Percentiles rank a stretch among this genome's conserved stretches.
Conservation (phyloP, 345 rosid genomes). For the Raphanus sativus region DNA sequence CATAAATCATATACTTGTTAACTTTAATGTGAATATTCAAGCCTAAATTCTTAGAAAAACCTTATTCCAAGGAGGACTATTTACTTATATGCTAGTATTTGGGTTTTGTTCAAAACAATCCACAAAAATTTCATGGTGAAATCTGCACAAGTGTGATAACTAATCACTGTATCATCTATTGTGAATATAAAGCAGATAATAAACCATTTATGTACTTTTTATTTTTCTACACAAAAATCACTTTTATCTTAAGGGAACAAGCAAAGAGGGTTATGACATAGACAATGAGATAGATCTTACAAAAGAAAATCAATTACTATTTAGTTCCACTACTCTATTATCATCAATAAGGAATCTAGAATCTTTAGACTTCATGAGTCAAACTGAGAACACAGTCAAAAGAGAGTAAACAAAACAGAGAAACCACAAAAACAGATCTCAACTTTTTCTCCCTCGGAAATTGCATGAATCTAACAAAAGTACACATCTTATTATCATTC, state of each 20-base stretch:
- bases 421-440: constrained; percentile 31
- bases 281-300: background rate
- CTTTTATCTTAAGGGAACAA: background rate
- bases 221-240: background rate
- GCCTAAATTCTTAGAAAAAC: background rate
- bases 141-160: constrained; percentile 13
- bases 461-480: constrained; percentile 21
- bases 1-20: background rate
- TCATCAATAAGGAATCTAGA: constrained; percentile 22
- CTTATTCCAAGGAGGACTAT: too few relatives aligned
- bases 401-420: constrained; percentile 14
- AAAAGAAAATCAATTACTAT: background rate
- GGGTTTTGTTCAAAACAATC: background rate
- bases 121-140: too few relatives aligned
- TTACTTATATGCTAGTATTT: background rate
- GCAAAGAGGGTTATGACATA: background rate
- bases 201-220: background rate
- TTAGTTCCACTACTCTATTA: constrained; percentile 8
- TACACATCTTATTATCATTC: constrained; percentile 11
- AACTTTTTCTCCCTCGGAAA: background rate
- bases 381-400: constrained; percentile 25
- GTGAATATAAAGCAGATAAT: background rate
- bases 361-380: constrained; percentile 13
- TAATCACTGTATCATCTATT: constrained; percentile 11
- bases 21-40: background rate